A percentile compares a stretch with the other conserved stretches of the same genome.
Conservation (phyloP, 352 stramenopile species). For the Phytophthora melonis region DNA sequence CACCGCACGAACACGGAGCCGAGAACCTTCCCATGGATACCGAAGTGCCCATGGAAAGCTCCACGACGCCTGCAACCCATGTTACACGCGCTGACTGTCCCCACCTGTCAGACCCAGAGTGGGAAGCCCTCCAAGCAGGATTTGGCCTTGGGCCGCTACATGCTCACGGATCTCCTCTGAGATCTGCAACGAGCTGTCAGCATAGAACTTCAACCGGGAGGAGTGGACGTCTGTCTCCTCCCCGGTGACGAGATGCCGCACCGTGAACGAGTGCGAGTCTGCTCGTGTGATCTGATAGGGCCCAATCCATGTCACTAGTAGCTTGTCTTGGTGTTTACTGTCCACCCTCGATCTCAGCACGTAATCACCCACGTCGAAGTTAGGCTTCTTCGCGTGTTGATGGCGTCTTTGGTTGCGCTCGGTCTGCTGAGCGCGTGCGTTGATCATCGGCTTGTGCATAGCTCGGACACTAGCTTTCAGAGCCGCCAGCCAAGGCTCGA, state of each 20-base stretch:
- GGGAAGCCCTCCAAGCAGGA: too few species aligned
- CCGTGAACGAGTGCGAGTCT: constrained; percentile 29
- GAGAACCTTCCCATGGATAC: too few species aligned
- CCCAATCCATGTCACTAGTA: constrained; percentile 45
- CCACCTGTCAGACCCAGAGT: too few species aligned
- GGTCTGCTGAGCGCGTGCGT: constrained; percentile 5
- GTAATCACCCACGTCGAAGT: constrained; percentile 41
- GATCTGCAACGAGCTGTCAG: constrained; percentile 31
- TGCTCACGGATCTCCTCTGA: constrained; percentile 38
- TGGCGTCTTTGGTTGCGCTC: constrained; percentile 14
- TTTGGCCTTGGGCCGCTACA: constrained; percentile 26
- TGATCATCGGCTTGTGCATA: constrained; percentile 34
- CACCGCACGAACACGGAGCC: too few species aligned
- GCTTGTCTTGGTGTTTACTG: constrained; percentile 36
- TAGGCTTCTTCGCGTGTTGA: constrained; percentile 2
- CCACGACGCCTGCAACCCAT: too few species aligned
- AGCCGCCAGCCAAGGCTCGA: background rate
- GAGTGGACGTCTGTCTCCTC: constrained; percentile 34
- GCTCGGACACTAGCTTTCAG: background rate
- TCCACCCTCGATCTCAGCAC: constrained; percentile 47
- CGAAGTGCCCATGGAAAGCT: too few species aligned
- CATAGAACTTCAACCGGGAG: constrained; percentile 46
- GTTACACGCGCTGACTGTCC: too few species aligned
- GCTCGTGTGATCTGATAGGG: constrained; percentile 32
- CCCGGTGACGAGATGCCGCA: constrained; percentile 25